These are phyloP conservation scores for Penicillium sp. DNA, from an alignment of 2,329 filamentous ascomycete species.

Conservation along the genomic window DNA sequence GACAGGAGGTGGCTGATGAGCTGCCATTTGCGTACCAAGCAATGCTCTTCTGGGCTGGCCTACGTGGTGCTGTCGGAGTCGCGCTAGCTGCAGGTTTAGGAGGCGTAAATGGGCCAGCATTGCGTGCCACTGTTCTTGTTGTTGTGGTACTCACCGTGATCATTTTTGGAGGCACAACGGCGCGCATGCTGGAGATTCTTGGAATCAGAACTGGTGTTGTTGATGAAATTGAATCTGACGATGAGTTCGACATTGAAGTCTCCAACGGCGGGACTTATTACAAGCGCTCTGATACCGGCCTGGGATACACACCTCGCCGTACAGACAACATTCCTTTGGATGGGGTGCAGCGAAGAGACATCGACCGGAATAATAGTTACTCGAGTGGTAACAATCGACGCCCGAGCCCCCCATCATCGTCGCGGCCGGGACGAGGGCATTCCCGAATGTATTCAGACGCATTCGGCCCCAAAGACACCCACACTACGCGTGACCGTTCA, in stretches of 20 bases:
- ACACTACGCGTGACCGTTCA: constrained; percentile 48
- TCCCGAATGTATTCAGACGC: constrained; percentile 57
- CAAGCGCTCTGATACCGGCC: constrained; percentile 75
- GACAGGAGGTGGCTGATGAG: constrained; percentile 80
- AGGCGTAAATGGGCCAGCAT: constrained; percentile 78
- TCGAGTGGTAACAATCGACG: constrained; percentile 63
- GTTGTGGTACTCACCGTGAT: constrained; percentile 98
- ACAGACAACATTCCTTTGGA: constrained; percentile 63
- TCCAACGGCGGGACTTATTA: constrained; percentile 75
- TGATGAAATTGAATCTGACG: constrained; percentile 95
- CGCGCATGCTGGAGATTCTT: constrained; percentile 95
- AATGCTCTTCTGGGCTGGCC: constrained; percentile 99
- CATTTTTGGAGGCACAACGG: constrained; percentile 96
- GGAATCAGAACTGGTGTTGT: constrained; percentile 96
- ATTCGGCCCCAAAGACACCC: constrained; percentile 50
- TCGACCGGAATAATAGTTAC: constrained; percentile 50
- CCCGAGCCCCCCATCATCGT: constrained; percentile 53
- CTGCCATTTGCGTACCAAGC: constrained; percentile 93
- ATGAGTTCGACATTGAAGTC: constrained; percentile 95
- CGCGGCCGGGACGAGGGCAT: constrained; percentile 38
- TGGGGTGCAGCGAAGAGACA: constrained; percentile 48
- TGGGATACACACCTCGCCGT: constrained; percentile 75
- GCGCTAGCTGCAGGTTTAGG: constrained; percentile 87
- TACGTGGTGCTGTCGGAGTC: constrained; percentile 94
- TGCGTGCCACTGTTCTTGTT: constrained; percentile 94